Conservation (phyloP, 257 asterid species). For the Scutellaria minor region DNA sequence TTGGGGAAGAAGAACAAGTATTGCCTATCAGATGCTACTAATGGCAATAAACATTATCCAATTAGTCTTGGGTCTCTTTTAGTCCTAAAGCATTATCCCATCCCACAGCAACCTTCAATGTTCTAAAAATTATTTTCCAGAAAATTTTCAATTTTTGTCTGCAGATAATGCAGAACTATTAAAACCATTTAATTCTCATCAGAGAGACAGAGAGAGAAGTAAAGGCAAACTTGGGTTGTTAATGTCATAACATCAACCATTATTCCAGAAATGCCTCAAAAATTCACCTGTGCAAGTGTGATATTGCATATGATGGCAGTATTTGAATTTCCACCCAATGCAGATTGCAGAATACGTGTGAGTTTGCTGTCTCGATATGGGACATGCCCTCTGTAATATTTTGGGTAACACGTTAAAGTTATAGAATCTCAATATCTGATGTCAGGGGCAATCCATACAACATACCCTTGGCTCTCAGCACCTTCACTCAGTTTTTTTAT, state of each 20-base stretch:
- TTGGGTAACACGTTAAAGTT: slow-evolving; percentile 31
- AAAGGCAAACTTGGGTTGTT: neutral
- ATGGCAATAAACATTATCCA: slow-evolving; percentile 1
- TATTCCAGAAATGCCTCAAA: slow-evolving; percentile 23
- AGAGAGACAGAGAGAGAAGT: neutral
- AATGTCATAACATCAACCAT: slow-evolving; percentile 2
- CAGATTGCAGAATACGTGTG: slow-evolving; percentile 96
- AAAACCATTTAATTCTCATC: neutral
- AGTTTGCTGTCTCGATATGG: slow-evolving; percentile 99
- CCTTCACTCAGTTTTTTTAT: slow-evolving; percentile 98
- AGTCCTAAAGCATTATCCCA: neutral
- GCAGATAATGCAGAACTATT: slow-evolving; percentile 6
- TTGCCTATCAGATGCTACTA: neutral
- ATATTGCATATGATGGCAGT: slow-evolving; percentile 98
- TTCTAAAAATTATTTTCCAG: neutral
- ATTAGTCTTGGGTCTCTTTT: slow-evolving; percentile 9
- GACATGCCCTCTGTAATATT: slow-evolving; percentile 87
- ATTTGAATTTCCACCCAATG: slow-evolving; percentile 97
- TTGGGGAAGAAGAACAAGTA: neutral
- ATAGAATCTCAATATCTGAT: slow-evolving; percentile 19
- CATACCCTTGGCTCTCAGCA: slow-evolving; percentile 98
- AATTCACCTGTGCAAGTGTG: slow-evolving; percentile 94
- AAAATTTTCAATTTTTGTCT: slow-evolving; percentile 5
- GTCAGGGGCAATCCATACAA: slow-evolving; percentile 39
- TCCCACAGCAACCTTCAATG: slow-evolving; percentile 18